Base-by-base conservation (phyloP, 2,329 filamentous ascomycete species). In the Myotisia sp. region DNA sequence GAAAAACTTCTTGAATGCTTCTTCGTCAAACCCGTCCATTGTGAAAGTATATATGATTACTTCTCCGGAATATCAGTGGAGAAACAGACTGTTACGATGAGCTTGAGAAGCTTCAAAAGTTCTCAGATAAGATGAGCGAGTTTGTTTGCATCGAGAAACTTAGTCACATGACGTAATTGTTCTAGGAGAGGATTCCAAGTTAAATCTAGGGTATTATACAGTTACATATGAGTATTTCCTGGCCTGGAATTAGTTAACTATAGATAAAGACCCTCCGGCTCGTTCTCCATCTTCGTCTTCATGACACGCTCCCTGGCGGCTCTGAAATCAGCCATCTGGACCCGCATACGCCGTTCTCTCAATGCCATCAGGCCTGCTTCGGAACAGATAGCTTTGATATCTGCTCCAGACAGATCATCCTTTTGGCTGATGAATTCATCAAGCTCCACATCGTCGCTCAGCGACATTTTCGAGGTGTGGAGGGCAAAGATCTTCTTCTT, bases 381-480 rank as follows among this genome's bases (percentile, higher is more conserved):
- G 19, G 86, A 93, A 64, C 90, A 98, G 51, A 98, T 98, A 30
- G 90, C 90, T 63, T 95, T 92, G 69, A 98, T 95, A 61, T 98
- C 90, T 22, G 90, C 90, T 59, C 90, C 90, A 3, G 82, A 92
- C 5, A 98, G 69, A 50, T 98, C 92, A 50, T 98, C 90, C 70
- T 98, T 98, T 59, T 95, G 87, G 44, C 76, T 86, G 56, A 98
- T 94, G 54, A 98, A 95, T 62, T 98, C 90, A 49, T 98, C 90
- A 29, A 98, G 68, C 43, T 98, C 92, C n/a, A 98, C 90, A 47
- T 98, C 92, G 41, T 87, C 79, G 48, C 83, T 84, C 26, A 98
- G 70, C 34, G 76, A 93, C 90, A 98, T 98, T 72, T 98, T 98
- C 55, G 82, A 92, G 2, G 90, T 98, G 63, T 98, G 90, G 5